These are phyloP conservation scores for Boletus tylopilopsis DNA, from an alignment of 768 basidiomycete species.

Conservation along the genomic window DNA sequence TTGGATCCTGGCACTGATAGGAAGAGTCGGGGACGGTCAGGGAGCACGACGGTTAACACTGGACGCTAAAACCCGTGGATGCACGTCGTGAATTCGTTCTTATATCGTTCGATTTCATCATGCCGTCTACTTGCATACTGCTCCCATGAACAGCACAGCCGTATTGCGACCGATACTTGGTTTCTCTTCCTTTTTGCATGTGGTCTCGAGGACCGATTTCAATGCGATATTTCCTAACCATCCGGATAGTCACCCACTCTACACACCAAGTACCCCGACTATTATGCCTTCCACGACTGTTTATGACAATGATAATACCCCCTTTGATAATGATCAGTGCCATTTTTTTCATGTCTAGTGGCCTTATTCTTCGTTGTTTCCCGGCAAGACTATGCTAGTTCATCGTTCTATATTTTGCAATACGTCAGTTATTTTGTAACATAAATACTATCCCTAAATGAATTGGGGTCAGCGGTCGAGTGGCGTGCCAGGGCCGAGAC, in stretches of 20 bases:
- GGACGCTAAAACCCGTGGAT: constrained; percentile 19
- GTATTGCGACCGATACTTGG: constrained; percentile 8
- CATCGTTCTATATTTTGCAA: constrained; percentile 15
- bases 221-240: constrained; percentile 11
- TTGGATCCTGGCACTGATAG: constrained; percentile 17
- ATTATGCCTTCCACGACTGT: constrained; percentile 18
- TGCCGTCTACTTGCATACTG: constrained; percentile 9
- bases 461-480: too few relatives aligned
- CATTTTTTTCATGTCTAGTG: constrained; percentile 11
- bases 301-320: constrained; percentile 26
- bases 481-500: too few relatives aligned
- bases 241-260: constrained; percentile 9
- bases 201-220: constrained; percentile 24
- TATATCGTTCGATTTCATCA: constrained; percentile 5
- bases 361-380: constrained; percentile 4
- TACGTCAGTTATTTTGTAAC: constrained; percentile 14
- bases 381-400: constrained; percentile 3
- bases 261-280: constrained; percentile 3
- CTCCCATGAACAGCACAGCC: constrained; percentile 12
- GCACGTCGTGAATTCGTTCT: constrained; percentile 13
- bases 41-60: constrained; percentile 21
- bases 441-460: constrained; percentile 1
- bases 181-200: constrained; percentile 8
- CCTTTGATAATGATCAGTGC: constrained; percentile 19
- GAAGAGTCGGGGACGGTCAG: constrained; percentile 27